These are phyloP conservation scores for Seminavis robusta DNA, from an alignment of 108 stramenopile genomes.

Conservation along the genomic window DNA sequence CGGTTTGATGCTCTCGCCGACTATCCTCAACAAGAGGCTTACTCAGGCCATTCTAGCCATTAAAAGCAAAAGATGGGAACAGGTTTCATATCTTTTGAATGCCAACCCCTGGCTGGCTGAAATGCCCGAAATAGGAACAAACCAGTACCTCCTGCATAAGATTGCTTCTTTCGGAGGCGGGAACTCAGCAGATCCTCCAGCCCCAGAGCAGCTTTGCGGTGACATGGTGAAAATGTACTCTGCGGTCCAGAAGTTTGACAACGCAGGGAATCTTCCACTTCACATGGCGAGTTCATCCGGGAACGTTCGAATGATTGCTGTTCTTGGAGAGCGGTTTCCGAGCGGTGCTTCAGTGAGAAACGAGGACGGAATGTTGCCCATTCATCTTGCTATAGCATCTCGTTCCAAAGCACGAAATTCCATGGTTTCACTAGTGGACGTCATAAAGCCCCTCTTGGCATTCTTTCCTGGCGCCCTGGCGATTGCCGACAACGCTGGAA, in stretches of 20 bases:
- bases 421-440: constrained; percentile 7
- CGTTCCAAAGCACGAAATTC: constrained; percentile 26
- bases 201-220: constrained; percentile 50
- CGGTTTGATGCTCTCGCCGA: constrained; percentile 72
- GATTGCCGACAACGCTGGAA: constrained; percentile 76
- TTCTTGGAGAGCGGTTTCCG: constrained; percentile 68
- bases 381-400: constrained; percentile 69
- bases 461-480: constrained; percentile 72
- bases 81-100: constrained; percentile 64
- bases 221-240: constrained; percentile 54
- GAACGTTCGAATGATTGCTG: constrained; percentile 66
- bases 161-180: constrained; percentile 69
- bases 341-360: constrained; percentile 85
- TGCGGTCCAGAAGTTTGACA: constrained; percentile 78
- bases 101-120: constrained; percentile 86
- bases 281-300: constrained; percentile 79
- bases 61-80: constrained; percentile 75
- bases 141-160: constrained; percentile 76
- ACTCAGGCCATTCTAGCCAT: constrained; percentile 78
- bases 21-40: constrained; percentile 69
- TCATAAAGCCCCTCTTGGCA: constrained; percentile 36
- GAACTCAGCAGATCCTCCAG: constrained; percentile 16
- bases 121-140: constrained; percentile 81
- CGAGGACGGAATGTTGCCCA: constrained; percentile 79
- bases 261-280: constrained; percentile 82